Conservation (phyloP, 345 rosid species). For the Hibiscus tridactylites region DNA sequence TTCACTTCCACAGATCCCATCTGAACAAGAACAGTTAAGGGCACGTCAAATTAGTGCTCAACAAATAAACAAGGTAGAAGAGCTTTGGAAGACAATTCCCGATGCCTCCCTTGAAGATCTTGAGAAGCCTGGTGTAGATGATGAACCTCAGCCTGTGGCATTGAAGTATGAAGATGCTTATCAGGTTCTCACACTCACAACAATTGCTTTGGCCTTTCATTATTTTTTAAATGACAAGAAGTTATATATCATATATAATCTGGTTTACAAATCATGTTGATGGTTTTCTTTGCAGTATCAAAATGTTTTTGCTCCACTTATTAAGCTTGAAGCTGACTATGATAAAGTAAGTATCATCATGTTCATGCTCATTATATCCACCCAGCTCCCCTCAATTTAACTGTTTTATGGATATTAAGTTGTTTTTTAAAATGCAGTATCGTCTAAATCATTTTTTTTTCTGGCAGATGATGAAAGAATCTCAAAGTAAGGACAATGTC, state of each 20-base stretch:
- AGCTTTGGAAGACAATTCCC: conserved; percentile 96
- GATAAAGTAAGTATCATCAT: conserved; percentile 55
- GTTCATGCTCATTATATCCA: background rate
- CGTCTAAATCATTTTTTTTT: conserved; percentile 15
- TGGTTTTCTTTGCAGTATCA: conserved; percentile 67
- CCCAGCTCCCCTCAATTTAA: background rate
- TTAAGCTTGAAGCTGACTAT: conserved; percentile 99
- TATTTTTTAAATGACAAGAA: background rate
- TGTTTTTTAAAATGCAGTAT: background rate
- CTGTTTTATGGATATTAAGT: background rate
- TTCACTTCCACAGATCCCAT: conserved; percentile 62
- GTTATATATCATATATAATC: background rate
- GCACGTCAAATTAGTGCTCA: conserved; percentile 99
- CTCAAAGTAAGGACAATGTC: conserved; percentile 97
- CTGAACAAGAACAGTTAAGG: conserved; percentile 98
- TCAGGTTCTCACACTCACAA: conserved; percentile 44
- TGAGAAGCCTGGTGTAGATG: conserved; percentile 99
- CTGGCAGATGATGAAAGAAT: conserved; percentile 97
- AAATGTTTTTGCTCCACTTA: conserved; percentile 98
- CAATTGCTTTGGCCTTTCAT: conserved; percentile 7
- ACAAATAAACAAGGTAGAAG: conserved; percentile 98
- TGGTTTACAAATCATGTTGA: background rate
- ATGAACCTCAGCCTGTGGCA: conserved; percentile 96
- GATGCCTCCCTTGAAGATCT: conserved; percentile 99
- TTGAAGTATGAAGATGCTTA: conserved; percentile 98